Percentiles rank a stretch among this genome's conserved stretches.
Evolutionary conservation across 2,329 filamentous ascomycete species (phyloP).

Genomic region (Escovopsis sp.): DNA sequence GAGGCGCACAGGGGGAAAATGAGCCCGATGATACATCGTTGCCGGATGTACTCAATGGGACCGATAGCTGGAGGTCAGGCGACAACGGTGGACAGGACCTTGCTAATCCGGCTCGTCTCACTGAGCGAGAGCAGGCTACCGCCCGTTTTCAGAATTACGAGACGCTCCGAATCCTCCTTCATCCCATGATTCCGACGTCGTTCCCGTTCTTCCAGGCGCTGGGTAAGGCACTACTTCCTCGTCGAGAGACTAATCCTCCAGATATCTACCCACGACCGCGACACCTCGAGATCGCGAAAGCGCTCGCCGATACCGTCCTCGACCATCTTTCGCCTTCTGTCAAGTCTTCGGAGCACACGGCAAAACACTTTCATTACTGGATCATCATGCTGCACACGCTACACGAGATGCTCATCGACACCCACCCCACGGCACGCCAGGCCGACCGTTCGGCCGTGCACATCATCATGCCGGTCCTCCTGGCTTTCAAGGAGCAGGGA

Average conservation of each 20-base stretch:
- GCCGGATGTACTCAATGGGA: constrained; percentile 17
- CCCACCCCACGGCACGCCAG: constrained; percentile 26
- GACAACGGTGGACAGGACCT: constrained; percentile 10
- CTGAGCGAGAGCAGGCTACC: constrained; percentile 27
- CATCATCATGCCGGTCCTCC: constrained; percentile 60
- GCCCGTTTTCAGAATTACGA: constrained; percentile 58
- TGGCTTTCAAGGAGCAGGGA: constrained; percentile 71
- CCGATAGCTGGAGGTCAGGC: constrained; percentile 14
- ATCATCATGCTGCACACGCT: constrained; percentile 67
- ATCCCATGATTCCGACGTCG: constrained; percentile 64
- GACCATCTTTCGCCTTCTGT: constrained; percentile 44
- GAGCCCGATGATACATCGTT: constrained; percentile 18
- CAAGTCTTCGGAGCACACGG: constrained; percentile 30
- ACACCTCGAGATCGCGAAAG: constrained; percentile 42
- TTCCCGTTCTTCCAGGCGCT: constrained; percentile 75
- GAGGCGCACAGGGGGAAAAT: constrained; percentile 9
- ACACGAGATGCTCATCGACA: constrained; percentile 64
- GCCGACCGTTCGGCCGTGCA: constrained; percentile 35
- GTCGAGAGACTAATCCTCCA: constrained; percentile 41
- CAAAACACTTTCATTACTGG: constrained; percentile 64
- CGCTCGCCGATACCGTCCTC: constrained; percentile 57
- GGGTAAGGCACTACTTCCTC: constrained; percentile 65
- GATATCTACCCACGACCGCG: constrained; percentile 44
- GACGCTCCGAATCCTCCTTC: constrained; percentile 60
- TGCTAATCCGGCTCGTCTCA: constrained; percentile 17